These are phyloP conservation scores for Rhamnella rubrinervis DNA, from an alignment of 331 rosid genomes.

Conservation along the genomic window DNA sequence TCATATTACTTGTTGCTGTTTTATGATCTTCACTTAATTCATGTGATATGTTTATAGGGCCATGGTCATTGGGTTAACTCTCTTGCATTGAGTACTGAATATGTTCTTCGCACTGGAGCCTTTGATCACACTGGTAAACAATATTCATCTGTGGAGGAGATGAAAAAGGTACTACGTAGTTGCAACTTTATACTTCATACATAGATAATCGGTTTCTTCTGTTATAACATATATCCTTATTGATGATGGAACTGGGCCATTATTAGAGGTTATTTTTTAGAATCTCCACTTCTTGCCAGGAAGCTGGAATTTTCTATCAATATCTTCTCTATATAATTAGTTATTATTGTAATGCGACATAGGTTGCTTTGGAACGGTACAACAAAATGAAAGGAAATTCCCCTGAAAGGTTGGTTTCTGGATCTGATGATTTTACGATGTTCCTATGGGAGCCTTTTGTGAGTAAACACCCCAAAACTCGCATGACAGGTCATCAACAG, in stretches of 20 bases:
- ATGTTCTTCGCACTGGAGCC: constrained; percentile 92
- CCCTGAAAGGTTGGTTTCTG: constrained; percentile 96
- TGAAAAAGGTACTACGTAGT: constrained; percentile 62
- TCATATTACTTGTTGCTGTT: constrained; percentile 7
- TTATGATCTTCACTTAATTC: constrained; percentile 15
- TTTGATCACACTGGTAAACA: constrained; percentile 88
- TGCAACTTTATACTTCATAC: background rate
- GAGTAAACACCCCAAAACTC: constrained; percentile 84
- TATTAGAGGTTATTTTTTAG: background rate
- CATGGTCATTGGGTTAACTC: constrained; percentile 99
- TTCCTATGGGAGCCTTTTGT: constrained; percentile 92
- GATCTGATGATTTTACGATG: constrained; percentile 97
- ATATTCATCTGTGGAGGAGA: constrained; percentile 79
- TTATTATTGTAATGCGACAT: constrained; percentile 16
- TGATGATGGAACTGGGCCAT: too few relatives aligned
- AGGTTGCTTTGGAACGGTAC: constrained; percentile 96
- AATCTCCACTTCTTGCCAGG: background rate
- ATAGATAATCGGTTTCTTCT: too few relatives aligned
- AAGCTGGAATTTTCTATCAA: constrained; percentile 3
- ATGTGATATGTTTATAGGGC: constrained; percentile 57
- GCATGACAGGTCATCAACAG: constrained; percentile 97
- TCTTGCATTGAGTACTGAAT: constrained; percentile 92
- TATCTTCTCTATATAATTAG: constrained; percentile 13
- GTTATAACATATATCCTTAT: too few relatives aligned
- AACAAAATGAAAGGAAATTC: constrained; percentile 72